These are phyloP conservation scores for Agroathelia rolfsii DNA, from an alignment of 1,284 basidiomycete genomes.

Conservation along the genomic window DNA sequence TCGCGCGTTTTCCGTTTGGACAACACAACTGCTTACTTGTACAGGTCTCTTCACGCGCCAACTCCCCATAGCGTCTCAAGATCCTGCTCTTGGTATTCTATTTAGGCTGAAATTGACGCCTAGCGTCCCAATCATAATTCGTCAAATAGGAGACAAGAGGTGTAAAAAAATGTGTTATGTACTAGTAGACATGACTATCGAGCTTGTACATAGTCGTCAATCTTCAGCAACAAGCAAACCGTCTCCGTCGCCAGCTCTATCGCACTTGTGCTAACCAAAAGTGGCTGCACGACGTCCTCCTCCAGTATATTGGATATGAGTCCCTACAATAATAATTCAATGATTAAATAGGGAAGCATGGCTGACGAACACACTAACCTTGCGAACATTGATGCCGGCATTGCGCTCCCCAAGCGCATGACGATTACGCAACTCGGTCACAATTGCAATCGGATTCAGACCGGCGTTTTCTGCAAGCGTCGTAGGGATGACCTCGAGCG, in stretches of 20 bases:
- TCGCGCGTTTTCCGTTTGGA: too few relatives aligned
- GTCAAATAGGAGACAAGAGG: too few relatives aligned
- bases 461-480: slow-evolving; percentile 99
- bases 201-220: slow-evolving; percentile 89
- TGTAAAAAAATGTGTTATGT: too few relatives aligned
- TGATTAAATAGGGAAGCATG: slow-evolving; percentile 4
- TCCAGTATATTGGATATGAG: slow-evolving; percentile 94
- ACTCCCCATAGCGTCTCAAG: too few relatives aligned
- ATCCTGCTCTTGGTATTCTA: too few relatives aligned
- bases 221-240: slow-evolving; percentile 91
- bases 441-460: slow-evolving; percentile 95
- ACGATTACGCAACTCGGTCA: slow-evolving; percentile 94
- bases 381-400: slow-evolving; percentile 97
- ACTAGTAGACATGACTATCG: slow-evolving; percentile 29
- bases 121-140: too few relatives aligned
- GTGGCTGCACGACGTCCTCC: slow-evolving; percentile 95
- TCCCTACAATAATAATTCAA: slow-evolving; percentile 42
- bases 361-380: slow-evolving; percentile 39
- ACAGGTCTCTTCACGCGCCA: too few relatives aligned
- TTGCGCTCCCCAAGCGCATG: slow-evolving; percentile 92
- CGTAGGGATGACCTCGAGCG: slow-evolving; percentile 95
- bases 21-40: too few relatives aligned
- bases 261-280: slow-evolving; percentile 93
- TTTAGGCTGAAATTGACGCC: too few relatives aligned
- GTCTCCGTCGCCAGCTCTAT: slow-evolving; percentile 96